Conservation (phyloP, 441 rosid genomes). For the Eruca vesicaria region DNA sequence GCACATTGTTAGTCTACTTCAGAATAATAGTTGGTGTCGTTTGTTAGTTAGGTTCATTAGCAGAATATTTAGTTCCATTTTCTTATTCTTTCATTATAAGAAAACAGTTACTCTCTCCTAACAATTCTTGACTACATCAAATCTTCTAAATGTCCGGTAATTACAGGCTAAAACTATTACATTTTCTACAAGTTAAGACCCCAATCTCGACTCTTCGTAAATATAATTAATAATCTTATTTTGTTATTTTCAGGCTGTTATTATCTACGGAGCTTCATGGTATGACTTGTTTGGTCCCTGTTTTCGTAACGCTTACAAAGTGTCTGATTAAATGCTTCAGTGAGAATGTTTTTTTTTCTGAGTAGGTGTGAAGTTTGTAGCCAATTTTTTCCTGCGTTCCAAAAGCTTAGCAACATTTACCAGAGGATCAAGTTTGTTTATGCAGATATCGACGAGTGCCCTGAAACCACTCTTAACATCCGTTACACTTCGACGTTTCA, state of each 20-base stretch:
- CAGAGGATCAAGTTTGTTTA: slow-evolving; percentile 71
- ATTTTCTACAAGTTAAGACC: not conserved
- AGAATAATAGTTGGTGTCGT: too few species aligned
- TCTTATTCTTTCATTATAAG: too few species aligned
- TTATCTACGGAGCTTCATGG: slow-evolving; percentile 89
- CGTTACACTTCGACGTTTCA: slow-evolving; percentile 94
- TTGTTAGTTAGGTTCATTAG: too few species aligned
- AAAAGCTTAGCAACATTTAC: slow-evolving; percentile 66
- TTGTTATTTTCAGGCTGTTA: slow-evolving; percentile 53
- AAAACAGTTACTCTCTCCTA: too few species aligned
- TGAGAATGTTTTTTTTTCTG: not conserved
- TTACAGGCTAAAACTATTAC: not conserved
- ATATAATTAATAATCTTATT: not conserved
- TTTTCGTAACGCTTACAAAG: slow-evolving; percentile 27
- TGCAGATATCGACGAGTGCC: slow-evolving; percentile 95
- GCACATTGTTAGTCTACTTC: too few species aligned
- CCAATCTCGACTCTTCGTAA: not conserved
- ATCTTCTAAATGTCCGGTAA: slow-evolving; percentile 31
- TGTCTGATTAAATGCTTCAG: slow-evolving; percentile 49
- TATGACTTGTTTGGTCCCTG: slow-evolving; percentile 23
- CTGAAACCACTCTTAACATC: slow-evolving; percentile 77
- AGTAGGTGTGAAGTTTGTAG: slow-evolving; percentile 89
- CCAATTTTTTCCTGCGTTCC: slow-evolving; percentile 78
- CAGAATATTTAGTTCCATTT: too few species aligned
- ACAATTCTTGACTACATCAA: slow-evolving; percentile 31